phyloP scores from a whole-genome alignment of 176 grass and related monocot species.

The Phyllostachys edulis region DNA sequence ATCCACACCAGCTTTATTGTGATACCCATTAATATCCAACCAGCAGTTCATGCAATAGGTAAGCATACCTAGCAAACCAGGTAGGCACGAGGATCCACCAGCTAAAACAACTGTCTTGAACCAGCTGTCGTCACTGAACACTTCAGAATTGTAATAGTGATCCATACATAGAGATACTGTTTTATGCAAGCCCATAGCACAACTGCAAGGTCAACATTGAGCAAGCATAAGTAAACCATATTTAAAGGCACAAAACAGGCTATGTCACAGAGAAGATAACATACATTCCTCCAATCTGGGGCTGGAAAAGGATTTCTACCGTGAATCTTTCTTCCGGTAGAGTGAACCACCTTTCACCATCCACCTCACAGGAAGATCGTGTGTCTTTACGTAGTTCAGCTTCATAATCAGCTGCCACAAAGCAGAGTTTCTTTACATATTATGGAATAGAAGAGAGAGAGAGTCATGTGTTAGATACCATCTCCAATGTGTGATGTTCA shows the following conservation, averaged over 20 bases:
- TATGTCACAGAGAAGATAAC: constrained; percentile 14
- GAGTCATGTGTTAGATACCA: constrained; percentile 15
- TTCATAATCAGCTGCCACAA: constrained; percentile 79
- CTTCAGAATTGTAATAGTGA: constrained; percentile 69
- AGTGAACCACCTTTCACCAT: constrained; percentile 82
- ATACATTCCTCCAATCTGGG: constrained; percentile 72
- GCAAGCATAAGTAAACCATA: constrained; percentile 11
- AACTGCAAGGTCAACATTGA: constrained; percentile 52
- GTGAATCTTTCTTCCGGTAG: constrained; percentile 78
- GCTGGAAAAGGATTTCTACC: constrained; percentile 90
- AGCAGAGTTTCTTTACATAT: constrained; percentile 92
- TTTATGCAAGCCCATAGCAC: constrained; percentile 79
- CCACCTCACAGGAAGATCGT: constrained; percentile 66
- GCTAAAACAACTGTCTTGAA: constrained; percentile 88
- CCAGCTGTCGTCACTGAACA: constrained; percentile 59
- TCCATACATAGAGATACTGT: constrained; percentile 87
- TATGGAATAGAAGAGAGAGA: constrained; percentile 23
- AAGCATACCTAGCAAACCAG: constrained; percentile 78
- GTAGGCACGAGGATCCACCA: constrained; percentile 77
- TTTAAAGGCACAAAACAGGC: not conserved
- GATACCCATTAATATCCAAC: not conserved
- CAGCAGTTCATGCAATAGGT: not conserved
- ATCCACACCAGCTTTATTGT: not conserved
- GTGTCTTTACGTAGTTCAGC: constrained; percentile 69
- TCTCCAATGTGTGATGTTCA: not conserved